phyloP scores from a whole-genome alignment of 768 basidiomycete species.

The Podaxis sp. region DNA sequence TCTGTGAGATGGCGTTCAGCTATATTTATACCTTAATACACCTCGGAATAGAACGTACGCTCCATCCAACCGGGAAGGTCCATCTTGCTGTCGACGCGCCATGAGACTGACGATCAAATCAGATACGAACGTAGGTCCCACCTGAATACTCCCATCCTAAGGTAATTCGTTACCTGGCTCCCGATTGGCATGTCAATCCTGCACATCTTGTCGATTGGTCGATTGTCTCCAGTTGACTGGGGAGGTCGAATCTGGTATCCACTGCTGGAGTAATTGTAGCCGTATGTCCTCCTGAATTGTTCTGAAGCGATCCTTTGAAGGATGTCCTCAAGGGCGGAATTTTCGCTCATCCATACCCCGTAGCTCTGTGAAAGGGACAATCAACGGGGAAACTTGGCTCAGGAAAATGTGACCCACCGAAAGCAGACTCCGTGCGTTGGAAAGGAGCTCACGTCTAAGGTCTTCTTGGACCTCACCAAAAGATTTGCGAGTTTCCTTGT shows the following conservation, averaged over 20 bases:
- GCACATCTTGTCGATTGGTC: constrained; percentile 2
- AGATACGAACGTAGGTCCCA: background rate
- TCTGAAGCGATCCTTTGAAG: background rate
- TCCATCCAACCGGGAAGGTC: background rate
- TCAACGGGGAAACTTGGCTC: background rate
- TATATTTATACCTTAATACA: background rate
- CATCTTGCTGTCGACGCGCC: background rate
- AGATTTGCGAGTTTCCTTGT: background rate
- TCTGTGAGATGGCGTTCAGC: background rate
- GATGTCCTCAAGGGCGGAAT: background rate
- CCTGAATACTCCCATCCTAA: background rate
- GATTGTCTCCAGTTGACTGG: background rate
- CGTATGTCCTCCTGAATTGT: background rate
- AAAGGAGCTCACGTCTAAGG: background rate
- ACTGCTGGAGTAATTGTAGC: background rate
- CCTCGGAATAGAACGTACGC: background rate
- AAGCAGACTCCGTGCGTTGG: background rate
- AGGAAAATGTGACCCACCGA: background rate
- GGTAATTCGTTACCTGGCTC: background rate
- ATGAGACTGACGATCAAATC: background rate
- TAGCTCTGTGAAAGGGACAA: background rate
- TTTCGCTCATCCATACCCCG: background rate
- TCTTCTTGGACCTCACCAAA: background rate
- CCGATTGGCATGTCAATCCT: background rate
- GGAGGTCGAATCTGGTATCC: background rate